phyloP scores from a whole-genome alignment of 2,329 filamentous ascomycete genomes.

The Penicillium sclerotigenum region DNA sequence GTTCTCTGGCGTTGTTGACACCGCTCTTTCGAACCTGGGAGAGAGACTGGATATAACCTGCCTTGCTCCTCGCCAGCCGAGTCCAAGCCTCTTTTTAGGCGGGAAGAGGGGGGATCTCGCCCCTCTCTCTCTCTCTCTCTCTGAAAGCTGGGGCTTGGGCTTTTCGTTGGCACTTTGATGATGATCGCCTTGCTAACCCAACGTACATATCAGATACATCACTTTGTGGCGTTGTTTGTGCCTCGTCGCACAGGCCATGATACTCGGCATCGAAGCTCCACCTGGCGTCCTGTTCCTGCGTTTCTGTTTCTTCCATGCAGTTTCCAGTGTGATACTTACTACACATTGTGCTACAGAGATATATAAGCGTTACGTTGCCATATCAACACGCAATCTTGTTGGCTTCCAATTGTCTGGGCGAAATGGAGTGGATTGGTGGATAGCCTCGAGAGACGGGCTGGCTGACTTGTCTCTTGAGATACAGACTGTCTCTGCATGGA shows the following conservation, averaged over 20 bases:
- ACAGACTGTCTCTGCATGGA: background rate
- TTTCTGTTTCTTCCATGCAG: background rate
- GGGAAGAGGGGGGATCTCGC: too few relatives aligned
- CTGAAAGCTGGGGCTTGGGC: background rate
- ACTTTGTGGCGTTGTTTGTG: constrained; percentile 17
- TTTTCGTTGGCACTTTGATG: background rate
- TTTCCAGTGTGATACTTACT: constrained; percentile 14
- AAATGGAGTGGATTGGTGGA: background rate
- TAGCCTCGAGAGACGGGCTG: background rate
- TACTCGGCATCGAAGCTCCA: constrained; percentile 11
- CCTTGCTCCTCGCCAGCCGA: background rate
- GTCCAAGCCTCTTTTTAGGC: background rate
- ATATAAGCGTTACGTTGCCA: constrained; percentile 13
- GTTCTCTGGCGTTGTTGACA: too few relatives aligned
- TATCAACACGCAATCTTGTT: constrained; percentile 14
- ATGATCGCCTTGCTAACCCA: background rate
- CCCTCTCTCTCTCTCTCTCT: background rate
- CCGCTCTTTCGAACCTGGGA: background rate
- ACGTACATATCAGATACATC: constrained; percentile 14
- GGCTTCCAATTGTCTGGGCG: background rate
- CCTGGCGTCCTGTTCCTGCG: constrained; percentile 8
- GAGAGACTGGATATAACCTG: background rate
- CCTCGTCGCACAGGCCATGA: constrained; percentile 18
- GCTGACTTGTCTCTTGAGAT: background rate
- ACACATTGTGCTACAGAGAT: constrained; percentile 7